Percentiles rank a stretch among this genome's conserved stretches.
phyloP scores from a whole-genome alignment of 1,284 basidiomycete genomes.

The Marasmius tenuissimus region DNA sequence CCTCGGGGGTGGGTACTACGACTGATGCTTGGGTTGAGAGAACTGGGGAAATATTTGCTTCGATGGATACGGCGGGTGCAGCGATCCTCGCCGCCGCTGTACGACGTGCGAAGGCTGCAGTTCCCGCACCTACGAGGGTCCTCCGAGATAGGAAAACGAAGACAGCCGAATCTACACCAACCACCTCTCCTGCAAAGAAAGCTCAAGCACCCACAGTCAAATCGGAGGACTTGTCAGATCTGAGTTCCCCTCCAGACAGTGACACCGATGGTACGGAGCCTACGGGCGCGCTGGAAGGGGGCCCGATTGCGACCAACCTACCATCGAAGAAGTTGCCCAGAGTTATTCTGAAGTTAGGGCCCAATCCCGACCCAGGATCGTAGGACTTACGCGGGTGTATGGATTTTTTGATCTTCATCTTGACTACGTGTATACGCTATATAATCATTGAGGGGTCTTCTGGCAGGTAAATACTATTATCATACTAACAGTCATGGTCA shows the following conservation, averaged over 20 bases:
- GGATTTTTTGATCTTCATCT: too few species aligned
- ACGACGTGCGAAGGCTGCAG: not conserved
- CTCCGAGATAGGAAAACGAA: not conserved
- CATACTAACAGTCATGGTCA: too few species aligned
- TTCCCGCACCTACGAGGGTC: not conserved
- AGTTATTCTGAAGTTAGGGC: conserved; percentile 55
- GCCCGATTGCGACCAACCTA: conserved; percentile 17
- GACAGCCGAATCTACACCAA: not conserved
- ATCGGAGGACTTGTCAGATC: not conserved
- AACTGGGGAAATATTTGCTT: not conserved
- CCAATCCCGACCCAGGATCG: conserved; percentile 12
- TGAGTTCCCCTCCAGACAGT: not conserved
- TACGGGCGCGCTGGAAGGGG: not conserved
- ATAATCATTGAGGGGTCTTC: too few species aligned
- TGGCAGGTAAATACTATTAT: too few species aligned
- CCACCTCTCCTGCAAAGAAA: not conserved
- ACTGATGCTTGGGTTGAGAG: not conserved
- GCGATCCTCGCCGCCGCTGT: not conserved
- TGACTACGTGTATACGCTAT: too few species aligned
- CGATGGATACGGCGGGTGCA: not conserved
- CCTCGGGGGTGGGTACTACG: not conserved
- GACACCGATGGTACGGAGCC: not conserved
- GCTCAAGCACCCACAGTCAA: not conserved
- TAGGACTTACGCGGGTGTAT: too few species aligned
- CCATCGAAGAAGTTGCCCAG: conserved; percentile 48